Evolutionary conservation across 257 asterid genomes (phyloP).

Genomic region (Nicotiana undulata): DNA sequence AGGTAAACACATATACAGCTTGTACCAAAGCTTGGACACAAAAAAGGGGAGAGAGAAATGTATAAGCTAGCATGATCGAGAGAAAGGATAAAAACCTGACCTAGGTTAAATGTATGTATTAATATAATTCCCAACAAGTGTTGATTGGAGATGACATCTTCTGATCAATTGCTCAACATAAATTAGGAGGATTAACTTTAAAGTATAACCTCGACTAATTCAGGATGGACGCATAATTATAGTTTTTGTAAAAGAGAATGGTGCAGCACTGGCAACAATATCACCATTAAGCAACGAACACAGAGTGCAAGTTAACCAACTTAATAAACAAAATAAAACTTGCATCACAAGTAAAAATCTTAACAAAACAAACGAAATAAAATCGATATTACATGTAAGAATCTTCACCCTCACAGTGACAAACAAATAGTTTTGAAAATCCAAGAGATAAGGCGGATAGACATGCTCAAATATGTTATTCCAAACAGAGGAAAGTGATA

Average conservation of each 20-base stretch:
- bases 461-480: neutral
- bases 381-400: neutral
- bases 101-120: neutral
- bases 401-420: neutral
- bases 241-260: neutral
- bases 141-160: neutral
- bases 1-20: too few species aligned
- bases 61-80: neutral
- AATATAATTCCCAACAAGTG: neutral
- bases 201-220: neutral
- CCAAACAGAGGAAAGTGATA: constrained; percentile 9
- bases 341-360: neutral
- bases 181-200: neutral
- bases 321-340: neutral
- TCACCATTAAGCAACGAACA: neutral
- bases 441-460: neutral
- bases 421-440: neutral
- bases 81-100: neutral
- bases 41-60: too few species aligned
- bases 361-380: neutral
- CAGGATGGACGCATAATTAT: neutral
- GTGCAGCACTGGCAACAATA: neutral
- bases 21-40: too few species aligned
- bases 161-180: neutral
- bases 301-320: neutral